Conservation (phyloP, 305 asterid species). For the Fraxinus floribunda region DNA sequence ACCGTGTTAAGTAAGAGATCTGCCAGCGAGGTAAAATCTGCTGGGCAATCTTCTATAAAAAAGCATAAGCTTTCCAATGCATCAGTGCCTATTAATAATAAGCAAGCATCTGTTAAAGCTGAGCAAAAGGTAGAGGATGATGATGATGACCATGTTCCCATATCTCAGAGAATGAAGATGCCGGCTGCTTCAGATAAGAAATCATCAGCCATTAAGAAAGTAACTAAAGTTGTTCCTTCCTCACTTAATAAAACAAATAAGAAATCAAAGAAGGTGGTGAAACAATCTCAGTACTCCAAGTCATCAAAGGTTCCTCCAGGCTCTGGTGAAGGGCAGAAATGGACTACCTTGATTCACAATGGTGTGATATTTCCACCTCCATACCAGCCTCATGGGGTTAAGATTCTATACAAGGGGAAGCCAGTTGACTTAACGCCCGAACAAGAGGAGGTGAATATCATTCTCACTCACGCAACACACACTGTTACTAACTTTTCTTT, state of each 20-base stretch:
- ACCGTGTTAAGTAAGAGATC: slow-evolving; percentile 42
- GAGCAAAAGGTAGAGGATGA: slow-evolving; percentile 35
- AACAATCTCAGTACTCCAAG: slow-evolving; percentile 61
- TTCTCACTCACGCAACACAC: slow-evolving; percentile 1
- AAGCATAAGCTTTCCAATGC: slow-evolving; percentile 43
- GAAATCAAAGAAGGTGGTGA: slow-evolving; percentile 53
- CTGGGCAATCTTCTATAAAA: slow-evolving; percentile 34
- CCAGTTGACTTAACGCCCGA: slow-evolving; percentile 76
- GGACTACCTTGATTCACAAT: slow-evolving; percentile 90
- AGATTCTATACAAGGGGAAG: slow-evolving; percentile 86
- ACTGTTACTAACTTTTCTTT: neutral
- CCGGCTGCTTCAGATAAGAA: slow-evolving; percentile 47
- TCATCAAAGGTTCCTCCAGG: slow-evolving; percentile 80
- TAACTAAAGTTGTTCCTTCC: slow-evolving; percentile 42
- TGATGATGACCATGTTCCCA: slow-evolving; percentile 64
- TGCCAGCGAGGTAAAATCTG: slow-evolving; percentile 32
- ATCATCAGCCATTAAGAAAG: slow-evolving; percentile 42
- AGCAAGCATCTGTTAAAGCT: slow-evolving; percentile 30
- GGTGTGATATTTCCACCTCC: slow-evolving; percentile 97
- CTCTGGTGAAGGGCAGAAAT: slow-evolving; percentile 98
- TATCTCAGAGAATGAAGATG: slow-evolving; percentile 76
- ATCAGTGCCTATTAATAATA: slow-evolving; percentile 21
- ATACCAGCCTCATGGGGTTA: slow-evolving; percentile 91
- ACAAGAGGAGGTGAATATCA: slow-evolving; percentile 83
- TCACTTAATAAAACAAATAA: slow-evolving; percentile 44